Percentiles rank a stretch among this genome's conserved stretches.
These are phyloP conservation scores for Volvox carteri DNA, from an alignment of 163 green algal genomes.

Conservation along the genomic window DNA sequence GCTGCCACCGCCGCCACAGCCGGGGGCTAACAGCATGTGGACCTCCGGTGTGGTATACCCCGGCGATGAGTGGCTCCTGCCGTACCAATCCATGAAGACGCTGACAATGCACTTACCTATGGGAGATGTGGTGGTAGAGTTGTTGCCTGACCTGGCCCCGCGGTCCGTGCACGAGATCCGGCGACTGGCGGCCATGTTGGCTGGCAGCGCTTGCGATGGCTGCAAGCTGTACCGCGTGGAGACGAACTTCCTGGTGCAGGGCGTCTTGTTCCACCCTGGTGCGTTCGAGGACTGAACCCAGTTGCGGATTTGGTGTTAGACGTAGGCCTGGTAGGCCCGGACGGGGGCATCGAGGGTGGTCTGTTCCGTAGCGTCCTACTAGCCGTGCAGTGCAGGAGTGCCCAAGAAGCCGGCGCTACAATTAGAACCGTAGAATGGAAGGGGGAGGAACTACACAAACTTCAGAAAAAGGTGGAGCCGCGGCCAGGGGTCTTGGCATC, in stretches of 20 bases:
- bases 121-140: slow-evolving; percentile 39
- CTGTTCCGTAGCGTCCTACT: too few relatives aligned
- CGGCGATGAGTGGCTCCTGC: slow-evolving; percentile 14
- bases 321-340: too few relatives aligned
- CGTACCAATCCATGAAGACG: not conserved
- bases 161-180: slow-evolving; percentile 53
- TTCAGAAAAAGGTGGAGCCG: too few relatives aligned
- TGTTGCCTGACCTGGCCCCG: slow-evolving; percentile 58
- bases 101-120: slow-evolving; percentile 44
- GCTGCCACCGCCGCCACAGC: not conserved
- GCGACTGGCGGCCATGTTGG: slow-evolving; percentile 48
- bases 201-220: slow-evolving; percentile 49
- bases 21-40: slow-evolving; percentile 9
- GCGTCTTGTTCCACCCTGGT: slow-evolving; percentile 41
- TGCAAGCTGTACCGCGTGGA: slow-evolving; percentile 59
- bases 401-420: too few relatives aligned
- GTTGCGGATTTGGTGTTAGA: too few relatives aligned
- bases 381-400: too few relatives aligned
- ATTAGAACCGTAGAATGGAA: too few relatives aligned
- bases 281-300: too few relatives aligned
- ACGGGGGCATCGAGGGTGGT: too few relatives aligned
- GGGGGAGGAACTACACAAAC: too few relatives aligned
- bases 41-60: slow-evolving; percentile 12
- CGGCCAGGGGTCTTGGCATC: too few relatives aligned
- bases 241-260: slow-evolving; percentile 60